Base-by-base conservation (phyloP, 1,284 basidiomycete species). In the Bondarzewia mesenterica region DNA sequence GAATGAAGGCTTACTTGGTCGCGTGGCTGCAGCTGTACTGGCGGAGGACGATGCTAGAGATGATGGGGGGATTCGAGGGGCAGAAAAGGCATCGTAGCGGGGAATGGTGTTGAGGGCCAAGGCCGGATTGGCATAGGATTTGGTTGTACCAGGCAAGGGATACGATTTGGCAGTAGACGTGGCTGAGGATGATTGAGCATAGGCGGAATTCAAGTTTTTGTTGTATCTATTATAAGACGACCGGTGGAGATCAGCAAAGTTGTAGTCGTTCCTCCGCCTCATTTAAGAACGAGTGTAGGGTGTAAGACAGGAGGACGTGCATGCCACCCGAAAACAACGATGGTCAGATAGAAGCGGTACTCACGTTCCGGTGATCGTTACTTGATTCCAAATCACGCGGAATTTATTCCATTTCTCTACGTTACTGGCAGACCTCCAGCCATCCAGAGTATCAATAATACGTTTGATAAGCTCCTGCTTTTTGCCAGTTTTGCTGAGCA, bases 391-490 rank as follows among this genome's bases (percentile, higher is more conserved):
- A 46, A 88, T 74, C 26, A 66, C 66, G 59, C 79, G 80, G 26
- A 78, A 86, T 56, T 76, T 83, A 47, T 66, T 62, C 79, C 82
- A 89, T 59, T 72, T 77, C 52, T 83, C 83, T 32, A 74, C 66
- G 50, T 72, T 68, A 57, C 74, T 76, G 1, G 63, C 61, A 48
- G 64, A 63, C 58, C 74, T 76, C 81, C 83, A 88, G 42, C 56
- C 52, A 51, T 84, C 78, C 55, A 90, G 64, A 52, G 72, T 68
- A 10, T 56, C 57, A 38, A 72, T 64, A 52, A 88, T 81, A 51
- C 82, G 75, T 60, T 89, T 80, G 59, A 91, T 89, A 42, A 91
- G 75, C 23, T 90, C 87, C 55, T 85, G 80, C 62, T 92, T 92
- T 68, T 85, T 88, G 29, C 89, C 89, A n/a, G 82, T 74, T 64